Conservation (phyloP, 2,329 filamentous ascomycete genomes). For the Exophiala alcalophila region DNA sequence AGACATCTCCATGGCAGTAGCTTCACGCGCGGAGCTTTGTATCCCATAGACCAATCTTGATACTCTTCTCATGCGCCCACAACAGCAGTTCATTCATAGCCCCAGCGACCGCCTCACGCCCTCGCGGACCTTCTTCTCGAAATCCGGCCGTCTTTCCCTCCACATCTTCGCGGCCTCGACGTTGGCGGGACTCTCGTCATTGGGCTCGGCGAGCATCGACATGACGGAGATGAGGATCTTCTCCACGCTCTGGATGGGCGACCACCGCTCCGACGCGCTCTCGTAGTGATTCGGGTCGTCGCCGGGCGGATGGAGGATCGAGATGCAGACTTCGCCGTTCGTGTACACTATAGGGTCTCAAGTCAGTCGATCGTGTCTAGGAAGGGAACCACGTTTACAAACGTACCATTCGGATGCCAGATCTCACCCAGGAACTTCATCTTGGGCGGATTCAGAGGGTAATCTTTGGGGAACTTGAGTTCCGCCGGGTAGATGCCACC, state of each 20-base stretch:
- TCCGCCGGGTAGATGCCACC: slow-evolving; percentile 94
- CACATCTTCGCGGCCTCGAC: slow-evolving; percentile 96
- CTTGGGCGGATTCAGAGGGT: slow-evolving; percentile 89
- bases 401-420: slow-evolving; percentile 90
- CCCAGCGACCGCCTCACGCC: slow-evolving; percentile 78
- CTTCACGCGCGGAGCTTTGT: too few relatives aligned
- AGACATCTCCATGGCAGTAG: too few relatives aligned
- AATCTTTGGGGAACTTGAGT: slow-evolving; percentile 91
- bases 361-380: background rate
- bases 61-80: too few relatives aligned
- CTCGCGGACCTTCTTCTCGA: slow-evolving; percentile 79
- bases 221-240: slow-evolving; percentile 97
- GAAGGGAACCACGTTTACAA: background rate
- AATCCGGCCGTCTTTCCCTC: slow-evolving; percentile 78
- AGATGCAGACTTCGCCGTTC: slow-evolving; percentile 91
- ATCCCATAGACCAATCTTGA: too few relatives aligned
- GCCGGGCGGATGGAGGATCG: slow-evolving; percentile 93
- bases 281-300: slow-evolving; percentile 99
- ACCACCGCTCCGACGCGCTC: slow-evolving; percentile 92
- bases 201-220: slow-evolving; percentile 96
- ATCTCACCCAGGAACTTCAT: slow-evolving; percentile 95
- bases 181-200: slow-evolving; percentile 94
- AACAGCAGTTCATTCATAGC: slow-evolving; percentile 49
- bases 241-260: slow-evolving; percentile 93
- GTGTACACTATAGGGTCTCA: slow-evolving; percentile 74